Percentiles rank a stretch among this genome's conserved stretches.
phyloP scores from a whole-genome alignment of 2,329 filamentous ascomycete species.

The Alternaria infectoria region DNA sequence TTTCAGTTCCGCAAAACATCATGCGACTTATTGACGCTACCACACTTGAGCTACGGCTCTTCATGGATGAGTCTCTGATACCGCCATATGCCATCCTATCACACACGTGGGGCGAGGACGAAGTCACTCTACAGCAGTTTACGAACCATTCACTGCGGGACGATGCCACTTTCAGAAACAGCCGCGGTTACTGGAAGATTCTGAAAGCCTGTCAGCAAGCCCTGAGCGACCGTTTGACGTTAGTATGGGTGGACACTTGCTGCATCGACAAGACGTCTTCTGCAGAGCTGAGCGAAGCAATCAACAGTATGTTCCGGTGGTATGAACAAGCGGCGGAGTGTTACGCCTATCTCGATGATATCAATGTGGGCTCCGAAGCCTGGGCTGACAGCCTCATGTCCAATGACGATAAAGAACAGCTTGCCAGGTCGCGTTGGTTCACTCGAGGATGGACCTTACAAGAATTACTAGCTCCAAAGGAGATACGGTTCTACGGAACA shows the following conservation, averaged over 20 bases:
- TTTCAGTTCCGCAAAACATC: background rate
- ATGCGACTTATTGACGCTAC: slow-evolving; percentile 21
- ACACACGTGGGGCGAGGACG: slow-evolving; percentile 20
- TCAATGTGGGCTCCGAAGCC: background rate
- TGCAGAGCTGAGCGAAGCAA: slow-evolving; percentile 7
- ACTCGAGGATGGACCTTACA: slow-evolving; percentile 1
- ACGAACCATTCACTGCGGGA: background rate
- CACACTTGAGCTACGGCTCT: slow-evolving; percentile 7
- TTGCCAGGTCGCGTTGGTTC: background rate
- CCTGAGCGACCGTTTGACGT: background rate
- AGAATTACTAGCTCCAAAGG: background rate
- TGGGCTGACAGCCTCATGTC: background rate
- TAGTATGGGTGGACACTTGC: slow-evolving; percentile 26
- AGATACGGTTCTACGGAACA: background rate
- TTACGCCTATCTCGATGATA: background rate
- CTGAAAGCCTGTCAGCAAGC: slow-evolving; percentile 9
- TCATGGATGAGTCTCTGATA: slow-evolving; percentile 11
- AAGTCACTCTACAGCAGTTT: slow-evolving; percentile 23
- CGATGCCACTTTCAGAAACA: background rate
- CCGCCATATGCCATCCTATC: slow-evolving; percentile 27
- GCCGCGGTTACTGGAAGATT: slow-evolving; percentile 9
- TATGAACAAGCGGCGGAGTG: background rate
- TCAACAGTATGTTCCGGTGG: slow-evolving; percentile 6
- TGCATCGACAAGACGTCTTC: slow-evolving; percentile 10
- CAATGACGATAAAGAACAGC: background rate